Base-by-base conservation (phyloP, 2,329 filamentous ascomycete genomes). In the Fusarium xyrophilum region DNA sequence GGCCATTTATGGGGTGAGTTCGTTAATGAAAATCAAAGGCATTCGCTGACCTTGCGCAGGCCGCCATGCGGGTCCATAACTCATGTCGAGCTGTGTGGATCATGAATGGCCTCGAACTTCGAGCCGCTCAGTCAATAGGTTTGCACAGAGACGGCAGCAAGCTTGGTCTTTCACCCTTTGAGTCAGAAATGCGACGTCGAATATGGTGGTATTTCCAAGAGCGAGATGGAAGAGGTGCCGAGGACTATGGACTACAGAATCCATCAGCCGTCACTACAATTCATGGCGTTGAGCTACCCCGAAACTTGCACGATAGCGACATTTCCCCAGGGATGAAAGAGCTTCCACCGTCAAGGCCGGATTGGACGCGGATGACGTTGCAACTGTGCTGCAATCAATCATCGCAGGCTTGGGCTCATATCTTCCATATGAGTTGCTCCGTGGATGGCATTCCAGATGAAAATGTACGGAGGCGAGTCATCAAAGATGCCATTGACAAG, bases 291-390 rank as follows among this genome's bases (percentile, higher is more conserved):
- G 81, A 83, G 40, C 79, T 86, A 74, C 86, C 86, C 2, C 77
- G 84, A 6, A 89, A 89, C 58, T 76, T 88, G 42, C 83, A 88
- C 56, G 87, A 89, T 64, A 73, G 69, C 17, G 84, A 87, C 42
- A 74, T 89, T 2, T 74, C 76, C 7, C 84, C 85, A 0, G 77
- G 79, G 8, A 85, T 85, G 81, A 78, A 74, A 12, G 78, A 82
- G 0, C 80, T 84, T 3, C 85, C 85, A 0, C 69, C 79, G 1
- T 80, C 85, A 15, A 79, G 83, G 4, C 68, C 75, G 5, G 83
- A 84, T 19, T 88, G 86, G 74, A 89, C 88, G 0, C 82, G 86
- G 32, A 87, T 88, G 82, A 84, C 86, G 0, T 83, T 88, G 58
- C 81, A 79, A 14, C 73, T 89, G 5, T 81, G 87, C n/a, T 81